Percentiles rank a stretch among this genome's conserved stretches.
Evolutionary conservation across 2,329 filamentous ascomycete genomes (phyloP).

Genomic region (Aspergillus calidoustus): DNA sequence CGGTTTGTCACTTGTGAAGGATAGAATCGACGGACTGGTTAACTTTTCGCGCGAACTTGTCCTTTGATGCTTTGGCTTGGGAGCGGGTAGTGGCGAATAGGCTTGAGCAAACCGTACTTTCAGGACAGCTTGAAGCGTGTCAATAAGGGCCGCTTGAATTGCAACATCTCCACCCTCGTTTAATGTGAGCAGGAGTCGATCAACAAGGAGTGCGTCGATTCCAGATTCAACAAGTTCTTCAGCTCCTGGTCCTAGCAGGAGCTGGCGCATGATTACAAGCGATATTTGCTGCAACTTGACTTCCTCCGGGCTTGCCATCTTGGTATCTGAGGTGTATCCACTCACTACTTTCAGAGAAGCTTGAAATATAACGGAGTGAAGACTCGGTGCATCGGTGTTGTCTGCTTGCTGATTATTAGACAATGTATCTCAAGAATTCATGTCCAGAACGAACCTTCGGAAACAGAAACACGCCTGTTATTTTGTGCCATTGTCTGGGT

Average conservation of each 20-base stretch:
- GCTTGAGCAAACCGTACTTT: constrained; percentile 59
- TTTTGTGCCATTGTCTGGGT: constrained; percentile 61
- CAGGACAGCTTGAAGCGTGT: constrained; percentile 75
- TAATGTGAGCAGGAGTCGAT: constrained; percentile 67
- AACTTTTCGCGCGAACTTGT: constrained; percentile 45
- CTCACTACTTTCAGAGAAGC: constrained; percentile 36
- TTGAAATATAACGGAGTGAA: constrained; percentile 41
- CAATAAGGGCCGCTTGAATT: constrained; percentile 77
- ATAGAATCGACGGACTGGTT: constrained; percentile 48
- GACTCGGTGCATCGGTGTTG: constrained; percentile 32
- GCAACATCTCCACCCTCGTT: constrained; percentile 64
- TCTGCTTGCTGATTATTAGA: constrained; percentile 24
- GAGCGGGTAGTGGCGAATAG: constrained; percentile 38
- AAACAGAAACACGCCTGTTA: constrained; percentile 49
- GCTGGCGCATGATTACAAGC: constrained; percentile 65
- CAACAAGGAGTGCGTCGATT: constrained; percentile 72
- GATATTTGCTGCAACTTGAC: constrained; percentile 73
- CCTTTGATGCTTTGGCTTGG: constrained; percentile 41
- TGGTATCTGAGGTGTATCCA: constrained; percentile 21
- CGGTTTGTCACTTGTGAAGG: constrained; percentile 50
- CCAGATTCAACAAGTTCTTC: constrained; percentile 52
- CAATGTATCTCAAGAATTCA: not conserved
- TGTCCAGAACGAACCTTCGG: constrained; percentile 52
- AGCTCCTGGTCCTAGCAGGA: constrained; percentile 45
- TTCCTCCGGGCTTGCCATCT: constrained; percentile 53